Percentiles rank a stretch among this genome's conserved stretches.
Evolutionary conservation across 176 grass and related monocot species (phyloP).

Genomic region (Rhynchospora pubera): DNA sequence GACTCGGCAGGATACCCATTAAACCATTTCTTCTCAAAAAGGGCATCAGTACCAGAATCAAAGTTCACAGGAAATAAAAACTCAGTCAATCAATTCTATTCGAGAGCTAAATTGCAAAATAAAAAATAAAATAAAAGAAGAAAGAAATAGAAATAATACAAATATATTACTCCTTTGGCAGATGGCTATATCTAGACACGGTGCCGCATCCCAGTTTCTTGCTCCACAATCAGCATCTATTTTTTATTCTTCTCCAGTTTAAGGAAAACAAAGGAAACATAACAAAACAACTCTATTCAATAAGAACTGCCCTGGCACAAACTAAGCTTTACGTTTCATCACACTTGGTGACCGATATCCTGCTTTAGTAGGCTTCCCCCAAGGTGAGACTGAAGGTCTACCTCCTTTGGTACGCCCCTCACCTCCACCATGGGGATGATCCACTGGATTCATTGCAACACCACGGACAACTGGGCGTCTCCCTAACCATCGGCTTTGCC

Average conservation of each 20-base stretch:
- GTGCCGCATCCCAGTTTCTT: background rate
- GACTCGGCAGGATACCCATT: too few relatives aligned
- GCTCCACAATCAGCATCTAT: background rate
- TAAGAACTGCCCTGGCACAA: slow-evolving; percentile 15
- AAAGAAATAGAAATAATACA: background rate
- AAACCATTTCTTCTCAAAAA: slow-evolving; percentile 1
- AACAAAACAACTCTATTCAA: slow-evolving; percentile 10
- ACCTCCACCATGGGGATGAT: slow-evolving; percentile 36
- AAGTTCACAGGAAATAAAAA: background rate
- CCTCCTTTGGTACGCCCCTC: slow-evolving; percentile 23
- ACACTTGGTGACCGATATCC: slow-evolving; percentile 7
- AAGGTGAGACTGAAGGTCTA: slow-evolving; percentile 22
- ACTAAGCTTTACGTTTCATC: slow-evolving; percentile 22
- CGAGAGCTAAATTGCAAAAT: background rate
- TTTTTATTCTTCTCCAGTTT: slow-evolving; percentile 9
- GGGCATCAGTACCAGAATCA: background rate
- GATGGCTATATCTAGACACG: background rate
- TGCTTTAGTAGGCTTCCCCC: slow-evolving; percentile 25
- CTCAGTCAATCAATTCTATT: background rate
- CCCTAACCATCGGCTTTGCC: slow-evolving; percentile 27
- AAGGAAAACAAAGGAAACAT: background rate
- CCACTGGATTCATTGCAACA: slow-evolving; percentile 33
- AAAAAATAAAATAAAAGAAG: background rate
- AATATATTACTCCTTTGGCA: background rate
- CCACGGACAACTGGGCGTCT: slow-evolving; percentile 26